Conservation (phyloP, 345 rosid genomes). For the Erucastrum elatum region DNA sequence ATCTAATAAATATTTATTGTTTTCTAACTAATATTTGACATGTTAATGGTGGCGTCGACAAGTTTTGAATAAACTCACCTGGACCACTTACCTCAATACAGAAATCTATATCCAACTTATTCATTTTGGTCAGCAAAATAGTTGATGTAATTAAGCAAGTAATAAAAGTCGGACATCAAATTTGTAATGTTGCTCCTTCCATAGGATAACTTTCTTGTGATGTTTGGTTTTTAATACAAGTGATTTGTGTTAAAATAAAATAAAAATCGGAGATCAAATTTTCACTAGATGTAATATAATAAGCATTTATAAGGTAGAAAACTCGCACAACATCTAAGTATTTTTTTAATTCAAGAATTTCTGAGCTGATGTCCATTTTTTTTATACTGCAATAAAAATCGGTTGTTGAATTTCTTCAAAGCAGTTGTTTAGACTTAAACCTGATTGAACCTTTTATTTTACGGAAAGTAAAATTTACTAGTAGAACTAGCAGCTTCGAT, state of each 20-base stretch:
- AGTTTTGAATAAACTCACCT: slow-evolving; percentile 19
- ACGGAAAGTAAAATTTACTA: not conserved
- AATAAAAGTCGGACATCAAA: not conserved
- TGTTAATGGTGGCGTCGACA: slow-evolving; percentile 16
- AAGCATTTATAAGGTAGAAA: not conserved
- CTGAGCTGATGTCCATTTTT: not conserved
- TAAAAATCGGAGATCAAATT: not conserved
- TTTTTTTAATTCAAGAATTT: not conserved
- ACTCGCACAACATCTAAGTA: not conserved
- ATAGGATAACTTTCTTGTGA: too few relatives aligned
- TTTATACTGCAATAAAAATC: not conserved
- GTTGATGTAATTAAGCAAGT: not conserved
- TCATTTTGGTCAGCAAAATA: not conserved
- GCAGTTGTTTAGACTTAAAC: not conserved
- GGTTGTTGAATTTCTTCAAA: not conserved
- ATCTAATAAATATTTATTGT: slow-evolving; percentile 16
- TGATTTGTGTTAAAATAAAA: too few relatives aligned
- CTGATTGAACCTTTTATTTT: not conserved
- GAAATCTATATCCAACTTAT: not conserved
- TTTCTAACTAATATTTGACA: slow-evolving; percentile 1
- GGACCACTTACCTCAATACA: slow-evolving; percentile 9
- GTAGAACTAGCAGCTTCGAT: not conserved
- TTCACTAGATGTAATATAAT: not conserved
- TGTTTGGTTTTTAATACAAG: too few relatives aligned
- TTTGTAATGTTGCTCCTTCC: too few relatives aligned